Conservation (phyloP, 2,329 filamentous ascomycete species). For the Fusarium pseudograminearum region DNA sequence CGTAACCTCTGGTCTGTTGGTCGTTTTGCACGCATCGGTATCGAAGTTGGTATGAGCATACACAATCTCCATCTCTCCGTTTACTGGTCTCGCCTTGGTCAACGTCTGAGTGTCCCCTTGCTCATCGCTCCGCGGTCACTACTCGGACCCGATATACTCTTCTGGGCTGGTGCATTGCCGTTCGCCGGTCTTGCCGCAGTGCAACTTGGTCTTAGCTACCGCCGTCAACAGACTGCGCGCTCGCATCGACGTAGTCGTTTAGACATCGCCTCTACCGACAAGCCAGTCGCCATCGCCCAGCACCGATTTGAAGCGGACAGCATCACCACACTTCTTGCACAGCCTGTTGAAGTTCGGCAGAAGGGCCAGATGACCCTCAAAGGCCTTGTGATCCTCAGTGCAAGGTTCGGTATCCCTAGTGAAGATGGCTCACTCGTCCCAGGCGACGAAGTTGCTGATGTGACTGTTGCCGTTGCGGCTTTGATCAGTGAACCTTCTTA, state of each 20-base stretch:
- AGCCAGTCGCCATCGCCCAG: slow-evolving; percentile 49
- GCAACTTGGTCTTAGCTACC: slow-evolving; percentile 49
- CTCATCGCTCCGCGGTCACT: slow-evolving; percentile 52
- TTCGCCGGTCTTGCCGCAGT: slow-evolving; percentile 56
- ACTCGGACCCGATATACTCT: slow-evolving; percentile 49
- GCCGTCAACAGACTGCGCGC: slow-evolving; percentile 13
- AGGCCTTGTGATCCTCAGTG: slow-evolving; percentile 62
- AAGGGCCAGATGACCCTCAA: slow-evolving; percentile 51
- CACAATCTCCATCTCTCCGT: slow-evolving; percentile 59
- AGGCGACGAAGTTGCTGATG: slow-evolving; percentile 62
- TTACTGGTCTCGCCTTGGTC: slow-evolving; percentile 61
- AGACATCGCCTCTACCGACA: slow-evolving; percentile 16
- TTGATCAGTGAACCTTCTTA: slow-evolving; percentile 53
- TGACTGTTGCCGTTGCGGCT: slow-evolving; percentile 62
- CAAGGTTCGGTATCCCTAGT: slow-evolving; percentile 60
- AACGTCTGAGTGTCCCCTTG: slow-evolving; percentile 60
- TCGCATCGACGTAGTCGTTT: slow-evolving; percentile 16
- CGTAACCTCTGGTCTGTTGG: slow-evolving; percentile 59
- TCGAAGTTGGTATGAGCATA: slow-evolving; percentile 59
- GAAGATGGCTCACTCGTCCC: slow-evolving; percentile 47
- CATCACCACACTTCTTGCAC: slow-evolving; percentile 57
- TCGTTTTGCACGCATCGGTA: slow-evolving; percentile 56
- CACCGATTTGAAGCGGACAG: slow-evolving; percentile 60
- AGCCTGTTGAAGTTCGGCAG: slow-evolving; percentile 56
- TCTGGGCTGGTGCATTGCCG: slow-evolving; percentile 56